A percentile compares a stretch with the other conserved stretches of the same genome.
Conservation (phyloP, 768 basidiomycete genomes). For the Termitomyces sp. region DNA sequence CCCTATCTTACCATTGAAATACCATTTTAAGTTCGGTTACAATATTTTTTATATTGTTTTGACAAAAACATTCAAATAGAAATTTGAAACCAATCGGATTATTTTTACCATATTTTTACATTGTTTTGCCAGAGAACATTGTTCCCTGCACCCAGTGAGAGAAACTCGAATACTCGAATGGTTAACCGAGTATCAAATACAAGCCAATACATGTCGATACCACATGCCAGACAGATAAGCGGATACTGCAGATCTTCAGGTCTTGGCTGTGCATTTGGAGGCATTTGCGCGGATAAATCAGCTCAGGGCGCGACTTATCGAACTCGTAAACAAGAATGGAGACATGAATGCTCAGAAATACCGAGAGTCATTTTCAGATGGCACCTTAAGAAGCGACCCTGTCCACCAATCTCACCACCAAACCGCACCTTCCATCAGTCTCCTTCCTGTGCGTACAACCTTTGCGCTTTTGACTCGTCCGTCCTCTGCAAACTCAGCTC, state of each 20-base stretch:
- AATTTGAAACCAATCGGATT: too few relatives aligned
- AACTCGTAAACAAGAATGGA: background rate
- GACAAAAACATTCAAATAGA: too few relatives aligned
- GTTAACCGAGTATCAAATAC: background rate
- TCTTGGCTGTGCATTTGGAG: background rate
- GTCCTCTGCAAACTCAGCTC: constrained; percentile 41
- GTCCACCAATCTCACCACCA: constrained; percentile 43
- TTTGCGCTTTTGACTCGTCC: constrained; percentile 52
- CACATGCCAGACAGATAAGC: background rate
- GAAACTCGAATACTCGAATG: background rate
- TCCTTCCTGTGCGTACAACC: constrained; percentile 63
- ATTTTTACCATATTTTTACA: too few relatives aligned
- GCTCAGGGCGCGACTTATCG: background rate
- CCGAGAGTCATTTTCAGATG: background rate
- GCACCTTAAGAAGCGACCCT: constrained; percentile 3
- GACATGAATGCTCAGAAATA: background rate
- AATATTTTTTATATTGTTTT: too few relatives aligned
- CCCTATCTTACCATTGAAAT: too few relatives aligned
- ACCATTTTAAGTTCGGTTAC: too few relatives aligned
- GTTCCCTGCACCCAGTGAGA: too few relatives aligned
- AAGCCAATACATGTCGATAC: too few relatives aligned
- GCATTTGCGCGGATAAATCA: background rate
- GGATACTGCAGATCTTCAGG: background rate
- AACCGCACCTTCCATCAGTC: constrained; percentile 66
- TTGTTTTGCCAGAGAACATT: too few relatives aligned